Evolutionary conservation across 257 asterid species (phyloP).

Genomic region (Sherardia arvensis): DNA sequence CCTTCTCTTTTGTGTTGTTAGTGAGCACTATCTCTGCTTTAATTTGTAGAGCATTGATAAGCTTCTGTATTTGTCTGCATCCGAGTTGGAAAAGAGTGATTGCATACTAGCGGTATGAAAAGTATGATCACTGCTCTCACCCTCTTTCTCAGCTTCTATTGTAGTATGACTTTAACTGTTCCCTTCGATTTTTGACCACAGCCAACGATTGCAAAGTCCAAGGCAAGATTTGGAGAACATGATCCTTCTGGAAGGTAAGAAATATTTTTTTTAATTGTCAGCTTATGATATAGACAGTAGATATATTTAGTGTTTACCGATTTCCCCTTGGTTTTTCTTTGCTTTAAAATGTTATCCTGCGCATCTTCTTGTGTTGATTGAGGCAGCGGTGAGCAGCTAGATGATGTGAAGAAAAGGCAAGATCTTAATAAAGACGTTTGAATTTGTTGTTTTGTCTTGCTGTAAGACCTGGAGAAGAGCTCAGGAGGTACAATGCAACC

Average conservation of each 20-base stretch:
- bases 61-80: slow-evolving; percentile 58
- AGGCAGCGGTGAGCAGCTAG: slow-evolving; percentile 11
- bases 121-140: slow-evolving; percentile 22
- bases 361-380: slow-evolving; percentile 22
- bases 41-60: slow-evolving; percentile 70
- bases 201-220: background rate
- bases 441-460: slow-evolving; percentile 38
- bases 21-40: background rate
- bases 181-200: slow-evolving; percentile 2
- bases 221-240: background rate
- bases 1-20: too few species aligned
- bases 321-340: background rate
- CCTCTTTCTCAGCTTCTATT: background rate
- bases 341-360: background rate
- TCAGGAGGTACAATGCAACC: slow-evolving; percentile 7
- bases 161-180: background rate
- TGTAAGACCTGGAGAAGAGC: slow-evolving; percentile 28
- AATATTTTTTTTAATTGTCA: background rate
- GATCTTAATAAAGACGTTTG: slow-evolving; percentile 43
- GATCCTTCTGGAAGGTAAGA: slow-evolving; percentile 10
- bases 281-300: background rate
- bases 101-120: slow-evolving; percentile 37
- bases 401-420: slow-evolving; percentile 20
- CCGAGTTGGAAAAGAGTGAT: slow-evolving; percentile 43
- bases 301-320: background rate